Evolutionary conservation across 2,329 filamentous ascomycete species (phyloP).

Genomic region (Colletotrichum trifolii): DNA sequence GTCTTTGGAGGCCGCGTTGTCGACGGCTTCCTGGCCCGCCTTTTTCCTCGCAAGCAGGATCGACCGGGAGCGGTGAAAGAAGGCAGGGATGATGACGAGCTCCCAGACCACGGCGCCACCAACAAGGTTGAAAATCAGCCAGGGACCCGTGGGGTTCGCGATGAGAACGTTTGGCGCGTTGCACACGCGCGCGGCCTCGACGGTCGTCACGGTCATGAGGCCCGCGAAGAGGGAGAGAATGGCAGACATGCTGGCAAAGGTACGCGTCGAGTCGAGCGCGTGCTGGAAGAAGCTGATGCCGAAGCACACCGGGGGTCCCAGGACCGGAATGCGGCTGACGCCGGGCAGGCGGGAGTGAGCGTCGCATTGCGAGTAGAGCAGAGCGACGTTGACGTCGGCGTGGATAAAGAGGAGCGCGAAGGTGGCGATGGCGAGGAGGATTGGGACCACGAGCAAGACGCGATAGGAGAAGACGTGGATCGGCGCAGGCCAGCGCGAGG

Average conservation of each 20-base stretch:
- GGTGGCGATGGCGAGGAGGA: slow-evolving; percentile 57
- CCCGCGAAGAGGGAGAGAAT: slow-evolving; percentile 58
- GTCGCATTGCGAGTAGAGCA: slow-evolving; percentile 66
- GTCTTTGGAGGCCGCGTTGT: slow-evolving; percentile 41
- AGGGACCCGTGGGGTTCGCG: slow-evolving; percentile 51
- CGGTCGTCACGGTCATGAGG: slow-evolving; percentile 59
- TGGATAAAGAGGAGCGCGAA: slow-evolving; percentile 54
- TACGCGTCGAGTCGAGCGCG: slow-evolving; percentile 54
- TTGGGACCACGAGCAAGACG: slow-evolving; percentile 62
- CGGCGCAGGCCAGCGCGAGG: slow-evolving; percentile 50
- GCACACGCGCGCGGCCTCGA: slow-evolving; percentile 60
- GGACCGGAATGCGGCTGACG: slow-evolving; percentile 55
- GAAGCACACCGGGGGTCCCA: slow-evolving; percentile 61
- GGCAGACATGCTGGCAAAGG: slow-evolving; percentile 52
- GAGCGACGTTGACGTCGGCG: slow-evolving; percentile 61
- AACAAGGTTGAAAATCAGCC: slow-evolving; percentile 60
- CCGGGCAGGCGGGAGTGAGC: slow-evolving; percentile 56
- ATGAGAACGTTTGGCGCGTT: slow-evolving; percentile 50
- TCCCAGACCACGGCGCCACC: slow-evolving; percentile 64
- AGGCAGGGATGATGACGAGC: slow-evolving; percentile 61
- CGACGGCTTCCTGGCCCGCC: slow-evolving; percentile 33
- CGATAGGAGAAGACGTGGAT: slow-evolving; percentile 65
- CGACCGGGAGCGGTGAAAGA: slow-evolving; percentile 54
- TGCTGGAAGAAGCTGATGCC: slow-evolving; percentile 61
- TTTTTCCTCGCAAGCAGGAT: slow-evolving; percentile 45